Evolutionary conservation across 2,329 filamentous ascomycete genomes (phyloP).

Genomic region (Beauveria pseudobassiana): DNA sequence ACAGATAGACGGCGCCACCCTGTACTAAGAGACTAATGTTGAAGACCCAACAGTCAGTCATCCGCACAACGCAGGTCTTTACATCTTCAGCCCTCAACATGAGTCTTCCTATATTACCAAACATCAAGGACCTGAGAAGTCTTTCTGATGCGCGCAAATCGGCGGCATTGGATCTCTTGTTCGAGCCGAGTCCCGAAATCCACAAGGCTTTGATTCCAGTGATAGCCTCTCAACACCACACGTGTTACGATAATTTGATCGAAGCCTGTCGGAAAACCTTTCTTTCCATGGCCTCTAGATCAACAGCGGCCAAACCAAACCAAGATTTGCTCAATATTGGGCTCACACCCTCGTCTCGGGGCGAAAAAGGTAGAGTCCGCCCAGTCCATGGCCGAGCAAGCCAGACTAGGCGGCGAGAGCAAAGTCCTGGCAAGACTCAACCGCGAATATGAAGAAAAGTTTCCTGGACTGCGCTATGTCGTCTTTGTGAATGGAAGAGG

Average conservation of each 20-base stretch:
- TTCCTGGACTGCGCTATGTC: slow-evolving; percentile 80
- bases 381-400: slow-evolving; percentile 76
- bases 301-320: slow-evolving; percentile 36
- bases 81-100: background rate
- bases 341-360: slow-evolving; percentile 76
- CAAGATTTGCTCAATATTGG: slow-evolving; percentile 61
- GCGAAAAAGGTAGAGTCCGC: slow-evolving; percentile 75
- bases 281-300: slow-evolving; percentile 47
- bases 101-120: slow-evolving; percentile 38
- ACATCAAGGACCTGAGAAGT: slow-evolving; percentile 45
- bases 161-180: slow-evolving; percentile 65
- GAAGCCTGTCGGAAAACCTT: slow-evolving; percentile 57
- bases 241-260: slow-evolving; percentile 64
- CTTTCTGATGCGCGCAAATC: slow-evolving; percentile 49
- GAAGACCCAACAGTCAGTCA: background rate
- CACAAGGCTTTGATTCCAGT: slow-evolving; percentile 64
- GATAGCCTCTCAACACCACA: slow-evolving; percentile 49
- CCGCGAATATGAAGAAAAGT: slow-evolving; percentile 67
- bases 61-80: background rate
- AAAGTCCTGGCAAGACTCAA: slow-evolving; percentile 63
- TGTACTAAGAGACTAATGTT: background rate
- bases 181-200: slow-evolving; percentile 72
- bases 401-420: slow-evolving; percentile 56
- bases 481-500: slow-evolving; percentile 83
- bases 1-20: background rate